Base-by-base conservation (phyloP, 805 yeast genomes). In the Yamadazyma tumulicola region DNA sequence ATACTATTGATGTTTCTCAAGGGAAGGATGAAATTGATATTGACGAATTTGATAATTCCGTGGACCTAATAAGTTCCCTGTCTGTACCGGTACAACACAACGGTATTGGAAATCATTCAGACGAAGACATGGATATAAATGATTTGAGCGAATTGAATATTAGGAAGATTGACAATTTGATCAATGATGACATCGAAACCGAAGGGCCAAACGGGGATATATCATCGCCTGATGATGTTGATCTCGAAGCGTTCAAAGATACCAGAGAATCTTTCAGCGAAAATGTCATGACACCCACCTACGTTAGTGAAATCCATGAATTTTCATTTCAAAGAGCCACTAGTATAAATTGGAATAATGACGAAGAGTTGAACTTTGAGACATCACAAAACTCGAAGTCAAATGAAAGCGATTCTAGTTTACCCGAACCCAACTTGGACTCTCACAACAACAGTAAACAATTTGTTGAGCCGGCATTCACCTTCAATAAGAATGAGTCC, bases 321-420 rank as follows among this genome's bases (percentile, higher is more conserved):
- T 41, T 49, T 12, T 60, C 68, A 8, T 66, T 64, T 35, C 67
- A 59, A 39, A 50, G 54, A 35, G 62, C 69, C 8, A 49, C 61
- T 3, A 64, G 70, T 41, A 59, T 67, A 18, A 65, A 61, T 45
- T 67, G 73, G 73, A 64, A 64, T 41, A 68, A 64, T 27, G 64
- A 55, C 16, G 59, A 49, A 4, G 51, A 56, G 20, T 35, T 57
- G 16, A 49, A 57, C 14, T 29, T 38, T 19, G 42, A 38, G 6
- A 24, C 20, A 16, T 19, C 33, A 11, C 29, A 26, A 4, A 19
- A 25, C 13, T 16, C 21, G 11, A 14, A 33, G 13, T 17, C 21
- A 11, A 9, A 18, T n/a, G 7, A 11, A 4, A 11, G 24, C 9
- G 25, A 20, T 7, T 13, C 15, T 6, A 14, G 15, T n/a, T n/a